Conservation (phyloP, 139 green algal genomes). For the Mychonastes homosphaera region DNA sequence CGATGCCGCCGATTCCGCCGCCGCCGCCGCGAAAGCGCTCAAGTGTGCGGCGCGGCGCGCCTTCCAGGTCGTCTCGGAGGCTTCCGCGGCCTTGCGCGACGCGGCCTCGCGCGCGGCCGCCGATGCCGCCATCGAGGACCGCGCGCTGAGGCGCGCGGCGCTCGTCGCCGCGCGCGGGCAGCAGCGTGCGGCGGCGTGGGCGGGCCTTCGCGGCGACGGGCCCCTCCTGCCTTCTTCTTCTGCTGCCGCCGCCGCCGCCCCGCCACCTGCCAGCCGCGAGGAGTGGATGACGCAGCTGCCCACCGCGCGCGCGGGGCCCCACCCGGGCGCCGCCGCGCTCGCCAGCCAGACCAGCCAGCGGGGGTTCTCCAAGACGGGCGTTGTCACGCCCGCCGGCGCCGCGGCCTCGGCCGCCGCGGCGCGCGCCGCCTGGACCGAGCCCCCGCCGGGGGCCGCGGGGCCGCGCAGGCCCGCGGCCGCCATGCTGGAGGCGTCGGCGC, state of each 20-base stretch:
- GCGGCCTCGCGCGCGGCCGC: constrained; percentile 21
- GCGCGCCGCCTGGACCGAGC: too few relatives aligned
- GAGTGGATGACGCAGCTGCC: constrained; percentile 78
- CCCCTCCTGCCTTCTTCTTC: constrained; percentile 14
- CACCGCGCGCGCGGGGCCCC: constrained; percentile 19
- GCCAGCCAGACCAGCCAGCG: constrained; percentile 17
- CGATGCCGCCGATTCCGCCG: neutral
- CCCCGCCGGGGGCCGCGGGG: too few relatives aligned
- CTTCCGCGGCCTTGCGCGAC: constrained; percentile 55
- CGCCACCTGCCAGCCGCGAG: constrained; percentile 32
- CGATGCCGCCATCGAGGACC: constrained; percentile 45
- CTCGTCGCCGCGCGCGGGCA: constrained; percentile 29
- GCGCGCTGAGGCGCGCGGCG: constrained; percentile 34
- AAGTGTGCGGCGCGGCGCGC: constrained; percentile 23
- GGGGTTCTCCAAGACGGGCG: constrained; percentile 17
- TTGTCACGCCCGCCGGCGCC: too few relatives aligned
- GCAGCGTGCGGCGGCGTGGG: constrained; percentile 56
- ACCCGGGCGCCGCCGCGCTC: neutral
- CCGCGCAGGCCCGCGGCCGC: too few relatives aligned
- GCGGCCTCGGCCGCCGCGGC: too few relatives aligned
- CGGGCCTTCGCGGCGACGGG: constrained; percentile 40
- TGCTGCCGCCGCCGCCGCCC: constrained; percentile 25
- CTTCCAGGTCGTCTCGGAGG: constrained; percentile 60
- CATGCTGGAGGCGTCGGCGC: too few relatives aligned
- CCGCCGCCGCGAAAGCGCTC: neutral